These are phyloP conservation scores for Botryotinia narcissicola DNA, from an alignment of 2,329 filamentous ascomycete species.

Conservation along the genomic window DNA sequence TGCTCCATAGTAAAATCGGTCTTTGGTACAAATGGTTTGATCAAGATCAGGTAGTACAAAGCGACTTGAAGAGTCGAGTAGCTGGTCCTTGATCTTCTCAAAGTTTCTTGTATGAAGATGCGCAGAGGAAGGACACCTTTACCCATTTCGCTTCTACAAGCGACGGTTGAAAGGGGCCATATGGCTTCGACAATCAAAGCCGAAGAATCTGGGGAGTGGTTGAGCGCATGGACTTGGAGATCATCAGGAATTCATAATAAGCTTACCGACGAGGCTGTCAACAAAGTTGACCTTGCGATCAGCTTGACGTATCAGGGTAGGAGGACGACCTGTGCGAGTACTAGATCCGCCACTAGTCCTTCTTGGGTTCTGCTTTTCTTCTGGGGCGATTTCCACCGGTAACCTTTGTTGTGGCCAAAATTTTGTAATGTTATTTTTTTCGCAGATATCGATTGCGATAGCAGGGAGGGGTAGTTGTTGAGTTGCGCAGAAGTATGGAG, in stretches of 20 bases:
- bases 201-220: slow-evolving; percentile 71
- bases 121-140: slow-evolving; percentile 84
- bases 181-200: slow-evolving; percentile 97
- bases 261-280: slow-evolving; percentile 95
- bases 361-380: slow-evolving; percentile 64
- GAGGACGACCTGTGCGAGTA: slow-evolving; percentile 61
- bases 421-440: slow-evolving; percentile 35
- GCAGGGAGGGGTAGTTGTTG: slow-evolving; percentile 37
- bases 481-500: slow-evolving; percentile 43
- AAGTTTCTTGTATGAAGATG: slow-evolving; percentile 95
- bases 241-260: slow-evolving; percentile 36
- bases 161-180: slow-evolving; percentile 85
- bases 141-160: slow-evolving; percentile 69
- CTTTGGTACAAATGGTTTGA: slow-evolving; percentile 83
- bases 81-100: slow-evolving; percentile 90
- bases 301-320: slow-evolving; percentile 77
- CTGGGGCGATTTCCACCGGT: slow-evolving; percentile 51
- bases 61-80: slow-evolving; percentile 97
- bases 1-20: slow-evolving; percentile 87
- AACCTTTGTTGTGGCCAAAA: slow-evolving; percentile 39
- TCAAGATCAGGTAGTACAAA: slow-evolving; percentile 90
- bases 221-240: slow-evolving; percentile 38
- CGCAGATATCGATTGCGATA: slow-evolving; percentile 36
- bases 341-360: slow-evolving; percentile 55
- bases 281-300: slow-evolving; percentile 95